phyloP scores from a whole-genome alignment of 345 rosid genomes.

The Physaria fendleri region DNA sequence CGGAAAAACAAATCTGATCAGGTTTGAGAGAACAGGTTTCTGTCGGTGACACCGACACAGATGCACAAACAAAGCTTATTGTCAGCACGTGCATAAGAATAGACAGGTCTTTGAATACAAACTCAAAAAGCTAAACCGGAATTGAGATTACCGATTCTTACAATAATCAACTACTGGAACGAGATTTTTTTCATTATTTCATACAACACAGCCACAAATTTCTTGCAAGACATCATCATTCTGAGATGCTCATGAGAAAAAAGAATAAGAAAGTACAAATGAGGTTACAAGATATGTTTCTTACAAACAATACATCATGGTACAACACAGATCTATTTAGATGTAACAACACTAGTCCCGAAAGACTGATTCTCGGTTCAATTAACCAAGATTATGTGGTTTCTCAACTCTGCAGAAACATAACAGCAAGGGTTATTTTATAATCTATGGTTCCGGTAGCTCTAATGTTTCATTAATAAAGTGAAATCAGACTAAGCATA shows the following conservation, averaged over 20 bases:
- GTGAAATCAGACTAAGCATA: background rate
- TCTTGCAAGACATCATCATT: conserved; percentile 6
- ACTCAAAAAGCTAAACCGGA: background rate
- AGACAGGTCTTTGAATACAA: background rate
- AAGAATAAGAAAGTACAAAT: background rate
- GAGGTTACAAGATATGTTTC: conserved; percentile 8
- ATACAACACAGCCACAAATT: background rate
- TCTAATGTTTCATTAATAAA: background rate
- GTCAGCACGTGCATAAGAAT: conserved; percentile 1
- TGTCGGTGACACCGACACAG: conserved; percentile 23
- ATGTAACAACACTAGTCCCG: conserved; percentile 1
- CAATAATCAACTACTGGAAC: background rate
- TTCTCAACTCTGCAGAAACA: conserved; percentile 19
- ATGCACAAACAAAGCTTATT: background rate
- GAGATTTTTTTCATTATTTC: background rate
- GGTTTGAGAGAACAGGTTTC: background rate
- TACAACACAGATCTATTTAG: background rate
- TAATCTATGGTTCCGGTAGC: background rate
- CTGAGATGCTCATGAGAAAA: background rate
- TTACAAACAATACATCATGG: background rate
- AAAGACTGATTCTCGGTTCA: background rate
- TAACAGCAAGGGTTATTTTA: background rate
- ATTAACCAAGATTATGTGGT: background rate
- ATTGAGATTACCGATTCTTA: background rate
- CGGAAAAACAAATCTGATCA: background rate